Evolutionary conservation across 805 yeast species (phyloP).

Genomic region (Metschnikowia cerradonensis): DNA sequence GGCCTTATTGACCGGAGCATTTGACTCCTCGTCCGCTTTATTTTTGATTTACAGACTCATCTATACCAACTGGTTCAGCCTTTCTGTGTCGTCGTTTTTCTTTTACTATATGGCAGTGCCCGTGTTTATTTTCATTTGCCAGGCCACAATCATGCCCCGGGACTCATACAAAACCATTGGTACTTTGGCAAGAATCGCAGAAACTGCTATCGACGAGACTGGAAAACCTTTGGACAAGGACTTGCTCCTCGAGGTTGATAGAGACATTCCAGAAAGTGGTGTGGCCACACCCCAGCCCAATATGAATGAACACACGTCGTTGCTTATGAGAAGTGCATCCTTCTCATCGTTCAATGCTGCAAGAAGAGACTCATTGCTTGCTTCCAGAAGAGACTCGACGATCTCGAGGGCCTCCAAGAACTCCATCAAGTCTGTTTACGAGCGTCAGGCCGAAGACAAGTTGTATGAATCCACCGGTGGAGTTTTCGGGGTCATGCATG

Average conservation of each 20-base stretch:
- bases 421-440: slow-evolving; percentile 59
- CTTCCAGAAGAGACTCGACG: slow-evolving; percentile 29
- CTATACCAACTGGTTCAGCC: slow-evolving; percentile 43
- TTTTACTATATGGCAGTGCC: slow-evolving; percentile 69
- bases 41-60: slow-evolving; percentile 68
- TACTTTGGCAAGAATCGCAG: slow-evolving; percentile 61
- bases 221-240: slow-evolving; percentile 55
- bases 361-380: slow-evolving; percentile 25
- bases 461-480: slow-evolving; percentile 49
- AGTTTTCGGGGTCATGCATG: slow-evolving; percentile 74
- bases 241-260: slow-evolving; percentile 33
- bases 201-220: slow-evolving; percentile 70
- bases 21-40: slow-evolving; percentile 88
- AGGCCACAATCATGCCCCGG: slow-evolving; percentile 73
- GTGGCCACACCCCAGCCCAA: slow-evolving; percentile 27
- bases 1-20: slow-evolving; percentile 88
- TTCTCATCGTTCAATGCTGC: slow-evolving; percentile 11
- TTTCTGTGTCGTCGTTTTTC: slow-evolving; percentile 60
- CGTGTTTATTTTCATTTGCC: slow-evolving; percentile 67
- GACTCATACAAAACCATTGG: slow-evolving; percentile 71
- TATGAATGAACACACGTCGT: slow-evolving; percentile 39
- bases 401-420: slow-evolving; percentile 33
- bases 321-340: slow-evolving; percentile 34
- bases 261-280: slow-evolving; percentile 29
- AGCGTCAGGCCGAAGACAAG: slow-evolving; percentile 59